These are phyloP conservation scores for Exophiala oligosperma DNA, from an alignment of 2,329 filamentous ascomycete genomes.

Conservation along the genomic window DNA sequence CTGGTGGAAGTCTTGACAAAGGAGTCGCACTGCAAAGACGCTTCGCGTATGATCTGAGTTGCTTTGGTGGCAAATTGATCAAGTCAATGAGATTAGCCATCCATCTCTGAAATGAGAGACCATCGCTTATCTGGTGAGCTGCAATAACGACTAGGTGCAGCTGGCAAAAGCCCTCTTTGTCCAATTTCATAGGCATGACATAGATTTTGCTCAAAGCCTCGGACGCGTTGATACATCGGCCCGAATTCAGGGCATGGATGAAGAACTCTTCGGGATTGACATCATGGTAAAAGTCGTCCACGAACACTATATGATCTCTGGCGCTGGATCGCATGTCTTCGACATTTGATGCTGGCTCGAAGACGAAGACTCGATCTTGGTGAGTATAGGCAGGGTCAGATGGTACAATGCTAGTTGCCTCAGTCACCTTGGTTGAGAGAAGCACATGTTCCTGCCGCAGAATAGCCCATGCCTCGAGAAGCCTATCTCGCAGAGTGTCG, in stretches of 20 bases:
- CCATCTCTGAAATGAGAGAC: slow-evolving; percentile 25
- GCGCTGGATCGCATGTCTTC: slow-evolving; percentile 13
- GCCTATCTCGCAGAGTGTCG: slow-evolving; percentile 11
- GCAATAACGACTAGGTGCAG: slow-evolving; percentile 19
- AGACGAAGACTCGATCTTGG: slow-evolving; percentile 24
- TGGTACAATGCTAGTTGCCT: neutral
- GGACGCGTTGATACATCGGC: slow-evolving; percentile 20
- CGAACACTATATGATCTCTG: slow-evolving; percentile 11
- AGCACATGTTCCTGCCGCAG: slow-evolving; percentile 25
- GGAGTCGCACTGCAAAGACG: slow-evolving; percentile 6
- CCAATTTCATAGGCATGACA: slow-evolving; percentile 17
- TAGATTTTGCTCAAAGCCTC: slow-evolving; percentile 21
- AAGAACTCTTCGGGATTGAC: slow-evolving; percentile 22
- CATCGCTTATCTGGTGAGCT: slow-evolving; percentile 27
- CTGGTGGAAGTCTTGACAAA: slow-evolving; percentile 19
- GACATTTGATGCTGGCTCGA: slow-evolving; percentile 3
- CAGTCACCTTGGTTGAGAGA: slow-evolving; percentile 14
- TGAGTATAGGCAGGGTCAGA: neutral
- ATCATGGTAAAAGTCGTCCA: slow-evolving; percentile 18
- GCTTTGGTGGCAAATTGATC: slow-evolving; percentile 8
- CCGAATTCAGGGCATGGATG: slow-evolving; percentile 22
- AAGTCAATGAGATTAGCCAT: slow-evolving; percentile 22
- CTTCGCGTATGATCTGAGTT: slow-evolving; percentile 4
- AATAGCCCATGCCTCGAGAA: slow-evolving; percentile 21
- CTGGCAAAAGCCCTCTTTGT: slow-evolving; percentile 1